Percentiles rank a stretch among this genome's conserved stretches.
Conservation (phyloP, 306 rosid species). For the Cucurbita moschata region DNA sequence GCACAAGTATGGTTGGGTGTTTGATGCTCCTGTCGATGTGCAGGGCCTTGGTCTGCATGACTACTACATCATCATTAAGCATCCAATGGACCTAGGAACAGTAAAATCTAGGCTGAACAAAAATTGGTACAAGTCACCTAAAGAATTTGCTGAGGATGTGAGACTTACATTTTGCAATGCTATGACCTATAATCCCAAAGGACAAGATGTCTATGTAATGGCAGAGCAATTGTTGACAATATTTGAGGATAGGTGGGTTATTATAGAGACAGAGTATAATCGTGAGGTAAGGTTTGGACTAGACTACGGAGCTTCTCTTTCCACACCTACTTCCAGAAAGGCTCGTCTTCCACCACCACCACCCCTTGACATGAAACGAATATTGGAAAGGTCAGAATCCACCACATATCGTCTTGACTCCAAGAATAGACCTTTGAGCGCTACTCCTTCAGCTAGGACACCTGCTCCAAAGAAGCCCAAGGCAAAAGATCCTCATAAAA, state of each 20-base stretch:
- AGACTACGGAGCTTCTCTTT: conserved; percentile 33
- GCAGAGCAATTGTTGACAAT: conserved; percentile 60
- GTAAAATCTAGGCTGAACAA: conserved; percentile 67
- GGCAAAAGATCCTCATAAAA: conserved; percentile 86
- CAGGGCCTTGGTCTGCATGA: conserved; percentile 76
- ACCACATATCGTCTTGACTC: conserved; percentile 27
- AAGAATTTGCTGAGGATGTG: conserved; percentile 96
- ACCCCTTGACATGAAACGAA: conserved; percentile 65
- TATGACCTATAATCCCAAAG: conserved; percentile 78
- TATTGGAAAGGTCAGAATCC: conserved; percentile 68
- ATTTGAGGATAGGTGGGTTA: conserved; percentile 87
- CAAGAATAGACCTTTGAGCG: conserved; percentile 30
- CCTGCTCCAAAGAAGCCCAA: conserved; percentile 93
- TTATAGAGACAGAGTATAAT: conserved; percentile 71
- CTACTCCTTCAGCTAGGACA: conserved; percentile 63
- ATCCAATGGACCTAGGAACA: conserved; percentile 89
- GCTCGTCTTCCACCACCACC: conserved; percentile 42
- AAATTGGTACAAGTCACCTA: conserved; percentile 90
- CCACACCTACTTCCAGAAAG: conserved; percentile 61
- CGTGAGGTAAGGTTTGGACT: conserved; percentile 53
- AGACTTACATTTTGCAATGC: conserved; percentile 85
- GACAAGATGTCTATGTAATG: conserved; percentile 96
- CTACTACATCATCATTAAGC: conserved; percentile 58
- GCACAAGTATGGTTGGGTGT: conserved; percentile 92
- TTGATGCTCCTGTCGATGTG: conserved; percentile 77